A percentile compares a stretch with the other conserved stretches of the same genome.
phyloP scores from a whole-genome alignment of 805 yeast species.

The Starmerella powellii region DNA sequence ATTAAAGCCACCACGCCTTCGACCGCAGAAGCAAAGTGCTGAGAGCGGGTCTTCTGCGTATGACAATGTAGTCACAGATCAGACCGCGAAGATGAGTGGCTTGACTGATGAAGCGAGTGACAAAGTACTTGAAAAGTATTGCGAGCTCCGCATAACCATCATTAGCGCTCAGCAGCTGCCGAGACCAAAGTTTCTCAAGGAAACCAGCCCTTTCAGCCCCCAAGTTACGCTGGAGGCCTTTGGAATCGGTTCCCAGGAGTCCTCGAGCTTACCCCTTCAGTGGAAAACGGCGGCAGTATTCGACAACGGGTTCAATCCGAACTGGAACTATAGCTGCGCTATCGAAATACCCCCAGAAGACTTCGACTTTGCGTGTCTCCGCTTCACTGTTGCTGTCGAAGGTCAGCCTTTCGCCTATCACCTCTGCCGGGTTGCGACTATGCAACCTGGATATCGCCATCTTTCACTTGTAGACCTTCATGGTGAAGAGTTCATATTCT shows the following conservation, averaged over 20 bases:
- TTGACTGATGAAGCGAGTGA: too few species aligned
- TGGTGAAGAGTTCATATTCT: slow-evolving; percentile 66
- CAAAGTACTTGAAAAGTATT: neutral
- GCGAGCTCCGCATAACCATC: slow-evolving; percentile 32
- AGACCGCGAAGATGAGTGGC: too few species aligned
- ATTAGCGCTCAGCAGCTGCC: slow-evolving; percentile 84
- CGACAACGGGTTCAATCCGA: slow-evolving; percentile 78
- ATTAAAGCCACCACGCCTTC: slow-evolving; percentile 46
- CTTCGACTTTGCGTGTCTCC: slow-evolving; percentile 29
- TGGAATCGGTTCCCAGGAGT: slow-evolving; percentile 29
- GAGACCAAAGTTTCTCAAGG: slow-evolving; percentile 42
- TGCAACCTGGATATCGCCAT: slow-evolving; percentile 74
- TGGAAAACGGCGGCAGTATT: slow-evolving; percentile 31
- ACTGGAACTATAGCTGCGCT: slow-evolving; percentile 55
- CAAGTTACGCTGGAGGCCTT: slow-evolving; percentile 48
- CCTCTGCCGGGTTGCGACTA: slow-evolving; percentile 47
- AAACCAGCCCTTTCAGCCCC: slow-evolving; percentile 44
- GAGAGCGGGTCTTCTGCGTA: too few species aligned
- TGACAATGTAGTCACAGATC: too few species aligned
- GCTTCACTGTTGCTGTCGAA: slow-evolving; percentile 29
- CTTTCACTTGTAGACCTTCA: slow-evolving; percentile 60
- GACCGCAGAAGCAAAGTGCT: too few species aligned
- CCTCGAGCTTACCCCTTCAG: slow-evolving; percentile 13
- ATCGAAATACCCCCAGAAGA: slow-evolving; percentile 30
- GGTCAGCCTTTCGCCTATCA: slow-evolving; percentile 42